A percentile compares a stretch with the other conserved stretches of the same genome.
phyloP scores from a whole-genome alignment of 768 basidiomycete species.

The Naganishia antarctica region DNA sequence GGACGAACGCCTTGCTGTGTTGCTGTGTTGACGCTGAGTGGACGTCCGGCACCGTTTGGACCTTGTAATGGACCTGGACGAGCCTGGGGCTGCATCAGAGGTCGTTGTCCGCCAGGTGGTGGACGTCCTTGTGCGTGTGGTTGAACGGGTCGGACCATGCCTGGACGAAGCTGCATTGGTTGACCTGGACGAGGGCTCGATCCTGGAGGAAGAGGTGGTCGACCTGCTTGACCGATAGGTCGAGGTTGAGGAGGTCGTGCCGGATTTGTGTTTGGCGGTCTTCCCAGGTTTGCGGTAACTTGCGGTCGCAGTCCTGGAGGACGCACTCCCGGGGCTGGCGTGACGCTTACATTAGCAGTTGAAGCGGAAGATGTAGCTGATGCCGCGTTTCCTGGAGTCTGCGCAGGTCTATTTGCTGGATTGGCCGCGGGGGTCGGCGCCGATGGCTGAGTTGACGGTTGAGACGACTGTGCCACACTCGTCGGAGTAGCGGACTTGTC shows the following conservation, averaged over 20 bases:
- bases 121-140: slow-evolving; percentile 14
- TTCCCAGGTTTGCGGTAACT: neutral
- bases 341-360: neutral
- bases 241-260: slow-evolving; percentile 5
- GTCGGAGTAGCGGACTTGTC: slow-evolving; percentile 1
- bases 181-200: slow-evolving; percentile 5
- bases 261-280: neutral
- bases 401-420: neutral
- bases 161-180: slow-evolving; percentile 7
- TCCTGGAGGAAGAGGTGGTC: slow-evolving; percentile 1
- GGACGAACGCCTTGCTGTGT: neutral
- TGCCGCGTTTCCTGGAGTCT: neutral
- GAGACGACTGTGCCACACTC: neutral
- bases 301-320: slow-evolving; percentile 6
- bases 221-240: slow-evolving; percentile 9
- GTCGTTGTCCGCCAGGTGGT: slow-evolving; percentile 4
- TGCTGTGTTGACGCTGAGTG: neutral
- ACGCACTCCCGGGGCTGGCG: neutral
- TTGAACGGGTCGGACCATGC: slow-evolving; percentile 12
- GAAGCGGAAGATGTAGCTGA: no score
- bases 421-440: neutral
- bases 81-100: slow-evolving; percentile 2
- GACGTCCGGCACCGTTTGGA: slow-evolving; percentile 12
- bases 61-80: slow-evolving; percentile 14
- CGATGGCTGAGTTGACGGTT: neutral